Percentiles rank a stretch among this genome's conserved stretches.
phyloP scores from a whole-genome alignment of 2,329 filamentous ascomycete genomes.

The Talaromyces marneffei region DNA sequence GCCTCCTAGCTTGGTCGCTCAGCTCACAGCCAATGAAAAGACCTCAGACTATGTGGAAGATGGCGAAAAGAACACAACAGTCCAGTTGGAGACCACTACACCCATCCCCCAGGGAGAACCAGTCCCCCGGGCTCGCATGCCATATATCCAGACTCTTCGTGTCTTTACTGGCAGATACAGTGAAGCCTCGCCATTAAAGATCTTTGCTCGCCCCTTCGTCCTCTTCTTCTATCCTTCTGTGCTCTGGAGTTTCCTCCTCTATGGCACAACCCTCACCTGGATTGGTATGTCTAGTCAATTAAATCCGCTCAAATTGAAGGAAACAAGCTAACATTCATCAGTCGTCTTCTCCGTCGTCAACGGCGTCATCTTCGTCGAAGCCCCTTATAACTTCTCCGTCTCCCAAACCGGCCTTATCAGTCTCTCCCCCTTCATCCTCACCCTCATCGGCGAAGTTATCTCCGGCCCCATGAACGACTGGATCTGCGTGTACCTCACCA shows the following conservation, averaged over 20 bases:
- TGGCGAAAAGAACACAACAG: background rate
- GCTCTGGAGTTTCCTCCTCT: conserved; percentile 7
- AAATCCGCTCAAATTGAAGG: too few relatives aligned
- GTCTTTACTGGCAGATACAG: conserved; percentile 4
- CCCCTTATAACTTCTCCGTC: conserved; percentile 12
- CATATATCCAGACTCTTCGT: conserved; percentile 5
- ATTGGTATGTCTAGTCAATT: background rate
- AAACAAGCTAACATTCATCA: background rate
- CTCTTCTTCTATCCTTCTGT: conserved; percentile 12
- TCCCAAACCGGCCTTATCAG: conserved; percentile 10
- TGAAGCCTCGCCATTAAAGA: background rate
- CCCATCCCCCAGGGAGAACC: too few relatives aligned
- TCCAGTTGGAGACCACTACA: background rate
- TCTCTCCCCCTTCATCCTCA: conserved; percentile 9
- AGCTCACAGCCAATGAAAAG: background rate
- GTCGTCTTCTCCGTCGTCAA: conserved; percentile 13
- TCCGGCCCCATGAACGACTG: conserved; percentile 13
- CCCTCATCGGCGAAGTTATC: conserved; percentile 10
- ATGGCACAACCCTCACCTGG: conserved; percentile 8
- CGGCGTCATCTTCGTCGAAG: conserved; percentile 12
- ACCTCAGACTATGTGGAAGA: background rate
- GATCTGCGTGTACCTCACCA: conserved; percentile 12
- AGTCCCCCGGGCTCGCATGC: background rate
- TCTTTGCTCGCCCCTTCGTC: conserved; percentile 9
- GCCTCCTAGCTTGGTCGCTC: background rate